phyloP scores from a whole-genome alignment of 2,329 filamentous ascomycete species.

The Coniella vitis region DNA sequence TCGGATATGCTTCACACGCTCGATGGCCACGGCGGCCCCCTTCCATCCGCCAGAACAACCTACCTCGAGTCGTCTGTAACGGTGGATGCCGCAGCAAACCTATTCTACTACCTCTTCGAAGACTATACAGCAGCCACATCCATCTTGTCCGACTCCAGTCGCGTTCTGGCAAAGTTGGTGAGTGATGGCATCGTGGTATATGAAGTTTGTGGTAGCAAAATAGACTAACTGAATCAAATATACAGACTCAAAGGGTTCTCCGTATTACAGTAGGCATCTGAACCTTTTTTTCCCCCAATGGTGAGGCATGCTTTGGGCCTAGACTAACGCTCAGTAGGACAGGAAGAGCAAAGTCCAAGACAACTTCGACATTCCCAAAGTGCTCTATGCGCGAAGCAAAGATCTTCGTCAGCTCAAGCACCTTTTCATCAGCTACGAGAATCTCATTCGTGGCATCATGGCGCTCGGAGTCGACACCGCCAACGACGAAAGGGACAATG shows the following conservation, averaged over 20 bases:
- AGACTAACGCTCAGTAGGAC: slow-evolving; percentile 10
- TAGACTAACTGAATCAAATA: not conserved
- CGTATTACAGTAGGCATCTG: slow-evolving; percentile 26
- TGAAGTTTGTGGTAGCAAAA: not conserved
- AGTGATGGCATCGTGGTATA: slow-evolving; percentile 14
- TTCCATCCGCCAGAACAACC: slow-evolving; percentile 2
- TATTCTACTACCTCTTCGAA: slow-evolving; percentile 63
- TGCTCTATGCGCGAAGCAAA: slow-evolving; percentile 52
- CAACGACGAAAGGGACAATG: slow-evolving; percentile 8
- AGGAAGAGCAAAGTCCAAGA: slow-evolving; percentile 28
- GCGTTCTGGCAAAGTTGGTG: slow-evolving; percentile 43
- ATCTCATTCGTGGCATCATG: slow-evolving; percentile 52
- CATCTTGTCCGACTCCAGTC: slow-evolving; percentile 40
- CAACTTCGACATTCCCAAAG: slow-evolving; percentile 47
- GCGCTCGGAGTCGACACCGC: slow-evolving; percentile 31
- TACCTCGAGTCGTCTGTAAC: slow-evolving; percentile 23
- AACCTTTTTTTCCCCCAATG: not conserved
- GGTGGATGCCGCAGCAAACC: slow-evolving; percentile 47
- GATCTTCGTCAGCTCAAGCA: slow-evolving; percentile 54
- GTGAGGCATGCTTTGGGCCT: not conserved
- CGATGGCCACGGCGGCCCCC: not conserved
- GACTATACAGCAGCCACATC: slow-evolving; percentile 56
- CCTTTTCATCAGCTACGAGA: slow-evolving; percentile 53
- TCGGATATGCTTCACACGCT: slow-evolving; percentile 20
- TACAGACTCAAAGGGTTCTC: slow-evolving; percentile 29